phyloP scores from a whole-genome alignment of 108 stramenopile genomes.

The Conticribra guillardii region DNA sequence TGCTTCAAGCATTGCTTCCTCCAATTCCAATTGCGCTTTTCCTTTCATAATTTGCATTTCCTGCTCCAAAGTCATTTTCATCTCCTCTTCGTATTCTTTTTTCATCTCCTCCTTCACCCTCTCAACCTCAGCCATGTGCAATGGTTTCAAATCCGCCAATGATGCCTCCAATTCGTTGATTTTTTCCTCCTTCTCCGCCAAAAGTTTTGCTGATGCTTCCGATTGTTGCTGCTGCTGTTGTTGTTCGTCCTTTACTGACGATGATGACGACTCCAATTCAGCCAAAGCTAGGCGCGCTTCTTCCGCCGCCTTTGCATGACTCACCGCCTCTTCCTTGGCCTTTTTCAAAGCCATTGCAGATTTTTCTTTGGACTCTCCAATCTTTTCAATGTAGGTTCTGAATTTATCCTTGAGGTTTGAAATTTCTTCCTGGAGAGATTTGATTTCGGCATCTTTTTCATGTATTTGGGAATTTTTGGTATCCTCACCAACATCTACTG shows the following conservation, averaged over 20 bases:
- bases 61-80: no score
- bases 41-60: conserved; percentile 23
- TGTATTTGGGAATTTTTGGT: no score
- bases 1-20: conserved; percentile 10
- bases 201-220: conserved; percentile 8
- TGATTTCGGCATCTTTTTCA: conserved; percentile 26
- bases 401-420: conserved; percentile 27
- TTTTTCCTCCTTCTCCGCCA: conserved; percentile 41
- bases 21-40: conserved; percentile 17
- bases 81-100: conserved; percentile 40
- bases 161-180: conserved; percentile 39
- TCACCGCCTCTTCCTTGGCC: conserved; percentile 30
- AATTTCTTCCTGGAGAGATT: conserved; percentile 22
- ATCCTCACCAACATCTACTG: conserved; percentile 13
- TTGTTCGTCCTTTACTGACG: background rate
- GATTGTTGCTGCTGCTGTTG: background rate
- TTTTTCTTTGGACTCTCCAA: conserved; percentile 31
- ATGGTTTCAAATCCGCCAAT: conserved; percentile 22
- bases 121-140: conserved; percentile 46
- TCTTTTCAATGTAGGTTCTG: conserved; percentile 26
- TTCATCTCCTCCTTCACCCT: conserved; percentile 45
- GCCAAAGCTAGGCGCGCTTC: conserved; percentile 27
- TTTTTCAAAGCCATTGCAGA: conserved; percentile 32
- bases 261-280: background rate
- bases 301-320: conserved; percentile 18